phyloP scores from a whole-genome alignment of 2,329 filamentous ascomycete genomes.

The Cercospora berteroae region DNA sequence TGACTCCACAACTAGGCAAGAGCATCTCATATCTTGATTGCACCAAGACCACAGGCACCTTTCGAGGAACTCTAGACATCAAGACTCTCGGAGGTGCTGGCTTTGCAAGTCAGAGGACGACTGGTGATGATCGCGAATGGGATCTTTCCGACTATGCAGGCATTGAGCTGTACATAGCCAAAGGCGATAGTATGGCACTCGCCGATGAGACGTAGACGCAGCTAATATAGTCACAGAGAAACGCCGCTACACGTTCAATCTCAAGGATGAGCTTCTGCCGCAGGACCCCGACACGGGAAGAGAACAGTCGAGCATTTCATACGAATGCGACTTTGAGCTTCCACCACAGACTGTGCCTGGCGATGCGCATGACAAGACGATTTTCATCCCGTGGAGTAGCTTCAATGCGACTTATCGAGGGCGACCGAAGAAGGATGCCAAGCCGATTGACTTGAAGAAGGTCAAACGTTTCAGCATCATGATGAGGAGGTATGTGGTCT shows the following conservation, averaged over 20 bases:
- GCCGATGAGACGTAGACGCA: neutral
- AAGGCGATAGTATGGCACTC: conserved; percentile 22
- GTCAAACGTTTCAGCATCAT: conserved; percentile 72
- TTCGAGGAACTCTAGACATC: conserved; percentile 70
- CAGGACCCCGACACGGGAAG: conserved; percentile 60
- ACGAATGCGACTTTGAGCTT: conserved; percentile 66
- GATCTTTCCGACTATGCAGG: conserved; percentile 60
- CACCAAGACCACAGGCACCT: conserved; percentile 47
- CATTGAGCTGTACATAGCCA: conserved; percentile 22
- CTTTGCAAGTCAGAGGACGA: conserved; percentile 75
- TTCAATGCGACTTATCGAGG: conserved; percentile 74
- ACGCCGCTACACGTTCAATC: conserved; percentile 65
- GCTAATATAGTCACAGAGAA: conserved; percentile 46
- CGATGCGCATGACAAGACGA: conserved; percentile 29
- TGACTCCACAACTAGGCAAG: neutral
- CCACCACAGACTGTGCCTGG: conserved; percentile 33
- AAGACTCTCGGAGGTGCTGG: conserved; percentile 74
- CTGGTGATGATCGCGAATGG: conserved; percentile 56
- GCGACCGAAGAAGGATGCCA: conserved; percentile 59
- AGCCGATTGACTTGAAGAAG: conserved; percentile 56
- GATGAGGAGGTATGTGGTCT: conserved; percentile 66
- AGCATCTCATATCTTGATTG: conserved; percentile 47
- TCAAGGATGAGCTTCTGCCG: conserved; percentile 68
- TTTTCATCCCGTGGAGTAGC: conserved; percentile 63
- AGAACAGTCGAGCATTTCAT: conserved; percentile 70